Evolutionary conservation across 1,139 yeast genomes (phyloP).

Genomic region (Meyerozyma sp.): DNA sequence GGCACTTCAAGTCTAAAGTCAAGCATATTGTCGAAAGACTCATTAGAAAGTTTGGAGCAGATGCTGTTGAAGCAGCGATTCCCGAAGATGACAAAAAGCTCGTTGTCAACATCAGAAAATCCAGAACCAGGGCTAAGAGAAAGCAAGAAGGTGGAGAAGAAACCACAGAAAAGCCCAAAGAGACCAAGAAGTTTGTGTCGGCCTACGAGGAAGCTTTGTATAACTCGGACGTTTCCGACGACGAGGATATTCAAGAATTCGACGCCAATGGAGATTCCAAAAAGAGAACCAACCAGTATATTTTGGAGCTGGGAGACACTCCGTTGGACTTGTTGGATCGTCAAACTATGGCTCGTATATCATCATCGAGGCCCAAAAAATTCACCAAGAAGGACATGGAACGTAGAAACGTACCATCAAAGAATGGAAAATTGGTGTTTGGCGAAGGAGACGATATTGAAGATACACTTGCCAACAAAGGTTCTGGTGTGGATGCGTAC

Average conservation of each 20-base stretch:
- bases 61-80: constrained; percentile 68
- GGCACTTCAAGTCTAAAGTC: constrained; percentile 88
- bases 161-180: constrained; percentile 20
- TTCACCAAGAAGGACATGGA: constrained; percentile 37
- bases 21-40: constrained; percentile 90
- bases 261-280: constrained; percentile 17
- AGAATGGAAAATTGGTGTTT: constrained; percentile 51
- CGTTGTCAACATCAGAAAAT: constrained; percentile 77
- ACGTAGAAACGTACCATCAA: constrained; percentile 8
- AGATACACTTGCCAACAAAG: constrained; percentile 46
- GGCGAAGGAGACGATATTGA: constrained; percentile 38
- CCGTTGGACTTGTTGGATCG: constrained; percentile 89
- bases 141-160: constrained; percentile 44
- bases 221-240: constrained; percentile 53
- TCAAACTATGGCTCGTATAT: constrained; percentile 77
- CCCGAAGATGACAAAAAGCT: constrained; percentile 86
- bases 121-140: constrained; percentile 78
- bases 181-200: constrained; percentile 54
- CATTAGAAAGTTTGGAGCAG: constrained; percentile 84
- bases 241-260: constrained; percentile 27
- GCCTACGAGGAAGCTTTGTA: constrained; percentile 81
- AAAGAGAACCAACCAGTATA: constrained; percentile 52
- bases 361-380: constrained; percentile 74
- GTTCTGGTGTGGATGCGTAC: constrained; percentile 78
- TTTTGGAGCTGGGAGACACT: constrained; percentile 71